Percentiles rank a stretch among this genome's conserved stretches.
Evolutionary conservation across 139 green algal species (phyloP).

Genomic region (Picochlorum sp.): DNA sequence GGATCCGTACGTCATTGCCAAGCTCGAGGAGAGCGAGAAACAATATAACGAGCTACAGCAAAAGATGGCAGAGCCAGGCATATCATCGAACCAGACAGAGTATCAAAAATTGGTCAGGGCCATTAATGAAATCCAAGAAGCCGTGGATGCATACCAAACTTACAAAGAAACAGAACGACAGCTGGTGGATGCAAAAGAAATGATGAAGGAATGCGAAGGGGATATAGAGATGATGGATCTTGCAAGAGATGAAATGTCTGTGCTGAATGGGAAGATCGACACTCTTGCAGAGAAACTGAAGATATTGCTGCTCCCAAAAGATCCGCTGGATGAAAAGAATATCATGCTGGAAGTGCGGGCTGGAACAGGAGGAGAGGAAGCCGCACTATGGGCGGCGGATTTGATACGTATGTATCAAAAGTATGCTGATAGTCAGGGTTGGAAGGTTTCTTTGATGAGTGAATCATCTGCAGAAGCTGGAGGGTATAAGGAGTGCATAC

Average conservation of each 20-base stretch:
- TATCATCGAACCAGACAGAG: conserved; percentile 51
- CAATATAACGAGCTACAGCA: conserved; percentile 43
- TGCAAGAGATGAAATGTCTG: conserved; percentile 52
- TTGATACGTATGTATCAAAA: conserved; percentile 62
- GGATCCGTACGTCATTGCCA: conserved; percentile 44
- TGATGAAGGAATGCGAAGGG: conserved; percentile 46
- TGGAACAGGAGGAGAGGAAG: conserved; percentile 75
- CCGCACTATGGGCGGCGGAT: conserved; percentile 66
- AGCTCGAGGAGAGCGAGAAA: conserved; percentile 30
- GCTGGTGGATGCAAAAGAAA: conserved; percentile 46
- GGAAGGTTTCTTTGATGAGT: conserved; percentile 61
- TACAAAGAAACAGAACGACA: conserved; percentile 46
- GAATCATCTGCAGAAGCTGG: conserved; percentile 61
- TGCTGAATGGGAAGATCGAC: conserved; percentile 10
- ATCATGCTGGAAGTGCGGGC: conserved; percentile 85
- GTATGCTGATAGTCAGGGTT: conserved; percentile 46
- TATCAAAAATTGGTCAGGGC: conserved; percentile 69
- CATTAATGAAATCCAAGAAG: conserved; percentile 54
- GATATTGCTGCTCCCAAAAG: conserved; percentile 76
- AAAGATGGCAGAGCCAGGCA: conserved; percentile 65
- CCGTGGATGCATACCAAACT: conserved; percentile 38
- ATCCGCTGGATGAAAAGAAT: conserved; percentile 84
- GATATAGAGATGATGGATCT: conserved; percentile 64
- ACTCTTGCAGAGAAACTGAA: conserved; percentile 54
- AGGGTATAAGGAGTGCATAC: conserved; percentile 77